Evolutionary conservation across 306 rosid species (phyloP).

Genomic region (Canavalia ensiformis): DNA sequence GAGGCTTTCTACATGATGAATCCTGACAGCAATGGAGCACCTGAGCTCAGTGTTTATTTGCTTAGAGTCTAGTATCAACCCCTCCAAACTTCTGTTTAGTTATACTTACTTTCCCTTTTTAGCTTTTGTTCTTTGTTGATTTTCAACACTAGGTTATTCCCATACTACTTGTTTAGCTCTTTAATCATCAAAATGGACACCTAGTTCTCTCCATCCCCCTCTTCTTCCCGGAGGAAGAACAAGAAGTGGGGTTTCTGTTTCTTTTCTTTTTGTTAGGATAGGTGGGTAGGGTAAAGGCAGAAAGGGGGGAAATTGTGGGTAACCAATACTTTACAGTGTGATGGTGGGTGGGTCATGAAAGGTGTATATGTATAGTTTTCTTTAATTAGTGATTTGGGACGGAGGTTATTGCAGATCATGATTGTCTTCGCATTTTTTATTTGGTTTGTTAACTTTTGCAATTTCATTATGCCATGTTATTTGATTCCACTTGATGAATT

Average conservation of each 20-base stretch:
- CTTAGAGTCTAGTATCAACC: slow-evolving; percentile 76
- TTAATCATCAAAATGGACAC: slow-evolving; percentile 58
- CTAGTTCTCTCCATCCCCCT: slow-evolving; percentile 50
- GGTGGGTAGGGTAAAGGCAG: slow-evolving; percentile 57
- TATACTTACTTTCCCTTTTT: slow-evolving; percentile 38
- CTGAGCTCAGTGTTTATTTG: slow-evolving; percentile 95
- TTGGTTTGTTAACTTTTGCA: slow-evolving; percentile 47
- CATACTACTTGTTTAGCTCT: slow-evolving; percentile 55
- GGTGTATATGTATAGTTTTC: slow-evolving; percentile 84
- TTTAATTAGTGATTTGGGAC: slow-evolving; percentile 68
- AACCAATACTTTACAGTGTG: slow-evolving; percentile 70
- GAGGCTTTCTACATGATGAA: slow-evolving; percentile 99
- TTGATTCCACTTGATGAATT: slow-evolving; percentile 35
- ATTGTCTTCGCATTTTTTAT: slow-evolving; percentile 62
- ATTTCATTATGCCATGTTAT: slow-evolving; percentile 44
- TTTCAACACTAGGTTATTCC: slow-evolving; percentile 51
- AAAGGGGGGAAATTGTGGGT: slow-evolving; percentile 56
- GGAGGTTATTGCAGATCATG: slow-evolving; percentile 73
- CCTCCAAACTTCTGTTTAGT: slow-evolving; percentile 41
- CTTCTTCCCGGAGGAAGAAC: slow-evolving; percentile 47
- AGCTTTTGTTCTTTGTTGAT: slow-evolving; percentile 46
- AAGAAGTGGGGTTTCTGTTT: slow-evolving; percentile 59
- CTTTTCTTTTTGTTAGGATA: slow-evolving; percentile 52
- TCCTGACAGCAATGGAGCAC: slow-evolving; percentile 97
- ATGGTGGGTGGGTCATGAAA: slow-evolving; percentile 70